Base-by-base conservation (phyloP, 805 yeast species). In the Dipodascopsis uninucleata region DNA sequence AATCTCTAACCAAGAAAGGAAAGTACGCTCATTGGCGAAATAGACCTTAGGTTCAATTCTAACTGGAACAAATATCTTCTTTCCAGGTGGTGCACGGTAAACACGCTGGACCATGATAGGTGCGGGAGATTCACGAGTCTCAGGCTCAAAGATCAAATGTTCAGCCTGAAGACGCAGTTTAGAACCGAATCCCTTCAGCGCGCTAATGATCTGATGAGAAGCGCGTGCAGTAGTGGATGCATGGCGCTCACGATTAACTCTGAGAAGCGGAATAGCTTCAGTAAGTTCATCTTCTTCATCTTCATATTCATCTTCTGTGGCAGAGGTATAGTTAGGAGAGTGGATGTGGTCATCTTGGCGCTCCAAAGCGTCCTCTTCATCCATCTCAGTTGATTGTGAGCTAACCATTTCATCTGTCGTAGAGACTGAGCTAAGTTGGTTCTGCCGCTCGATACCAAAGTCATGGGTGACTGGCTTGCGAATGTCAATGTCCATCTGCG, bases 1-100 rank as follows among this genome's bases (percentile, higher is more conserved):
- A 57, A 93, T 86, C 31, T 95, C 89, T 44, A 90, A 69, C 98
- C 98, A 93, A 31, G 94, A 78, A 52, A 93, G 72, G 61, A 81
- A 90, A 0, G 98, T 93, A 69, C 98, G 79, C 66, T 93, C 98
- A 20, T 95, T 87, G 5, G 98, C 98, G 67, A 93, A 93, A 64
- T 93, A 93, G n/a, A 93, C 98, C 69, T 93, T 93, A 47, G 98
- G 98, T 67, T 93, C 98, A 28, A 93, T 89, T 60, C 98, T 78
- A 29, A 93, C 94, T 2, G 97, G 98, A 6, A 93, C 93, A 60
- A 88, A 79, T 47, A 93, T 85, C 35, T 76, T 74, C 66, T 88
- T 89, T 1, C 97, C 98, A 32, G 84, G 79, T 18, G 98, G 55
- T 3, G 57, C 54, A 18, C 40, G 39, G 38, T 44, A 53, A 6